phyloP scores from a whole-genome alignment of 345 rosid species.

The Theobroma cacao region DNA sequence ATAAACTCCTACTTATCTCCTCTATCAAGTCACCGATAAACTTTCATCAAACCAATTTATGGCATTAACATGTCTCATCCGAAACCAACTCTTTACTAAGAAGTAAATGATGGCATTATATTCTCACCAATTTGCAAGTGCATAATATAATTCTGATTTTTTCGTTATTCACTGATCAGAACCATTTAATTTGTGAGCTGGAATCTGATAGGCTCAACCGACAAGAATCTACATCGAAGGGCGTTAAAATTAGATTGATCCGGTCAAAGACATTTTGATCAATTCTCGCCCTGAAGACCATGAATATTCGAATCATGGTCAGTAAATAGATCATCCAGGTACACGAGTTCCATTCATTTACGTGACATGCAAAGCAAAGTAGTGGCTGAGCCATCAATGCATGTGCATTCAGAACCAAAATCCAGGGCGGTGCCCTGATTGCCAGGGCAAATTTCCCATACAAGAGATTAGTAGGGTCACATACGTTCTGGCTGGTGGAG shows the following conservation, averaged over 20 bases:
- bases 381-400: constrained; percentile 2
- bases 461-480: neutral
- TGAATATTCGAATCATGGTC: neutral
- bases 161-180: neutral
- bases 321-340: neutral
- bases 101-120: too few relatives aligned
- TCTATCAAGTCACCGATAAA: too few relatives aligned
- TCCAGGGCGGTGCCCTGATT: constrained; percentile 8
- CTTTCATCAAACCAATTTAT: too few relatives aligned
- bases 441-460: neutral
- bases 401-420: neutral
- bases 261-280: neutral
- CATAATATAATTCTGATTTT: neutral
- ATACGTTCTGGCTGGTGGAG: neutral
- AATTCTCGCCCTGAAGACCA: neutral
- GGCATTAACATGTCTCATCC: too few relatives aligned
- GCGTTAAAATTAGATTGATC: neutral
- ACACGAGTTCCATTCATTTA: neutral
- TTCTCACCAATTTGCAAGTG: too few relatives aligned
- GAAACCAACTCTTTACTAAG: too few relatives aligned
- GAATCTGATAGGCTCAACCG: neutral
- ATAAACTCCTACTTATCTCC: too few relatives aligned
- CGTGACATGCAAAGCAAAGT: constrained; percentile 6
- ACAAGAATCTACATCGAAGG: neutral
- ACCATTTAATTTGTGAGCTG: neutral